These are phyloP conservation scores for Halenospora varia DNA, from an alignment of 495 filamentous ascomycete genomes.

Conservation along the genomic window DNA sequence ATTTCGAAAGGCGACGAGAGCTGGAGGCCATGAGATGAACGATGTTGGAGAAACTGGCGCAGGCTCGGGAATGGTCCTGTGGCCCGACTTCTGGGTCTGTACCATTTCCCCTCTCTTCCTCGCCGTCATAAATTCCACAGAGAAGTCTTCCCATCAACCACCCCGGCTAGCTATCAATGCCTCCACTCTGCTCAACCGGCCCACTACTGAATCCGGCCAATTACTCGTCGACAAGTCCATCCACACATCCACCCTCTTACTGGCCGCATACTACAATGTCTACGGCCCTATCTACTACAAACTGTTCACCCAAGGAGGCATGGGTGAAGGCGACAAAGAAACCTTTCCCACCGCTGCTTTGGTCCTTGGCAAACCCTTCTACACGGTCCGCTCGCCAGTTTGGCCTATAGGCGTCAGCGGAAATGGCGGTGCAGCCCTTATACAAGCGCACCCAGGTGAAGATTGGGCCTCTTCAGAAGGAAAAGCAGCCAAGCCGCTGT, in stretches of 20 bases:
- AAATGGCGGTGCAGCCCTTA: constrained; percentile 43
- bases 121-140: too few relatives aligned
- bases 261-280: constrained; percentile 60
- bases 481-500: background rate
- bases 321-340: constrained; percentile 61
- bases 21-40: too few relatives aligned
- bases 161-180: constrained; percentile 45
- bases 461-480: constrained; percentile 28
- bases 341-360: constrained; percentile 54
- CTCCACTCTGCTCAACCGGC: constrained; percentile 33
- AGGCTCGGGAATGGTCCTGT: constrained; percentile 50
- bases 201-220: constrained; percentile 49
- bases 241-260: constrained; percentile 46
- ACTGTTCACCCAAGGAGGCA: constrained; percentile 49
- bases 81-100: constrained; percentile 59
- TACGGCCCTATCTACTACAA: constrained; percentile 58
- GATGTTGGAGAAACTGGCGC: too few relatives aligned
- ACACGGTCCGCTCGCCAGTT: constrained; percentile 42
- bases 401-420: constrained; percentile 35
- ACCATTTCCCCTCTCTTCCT: constrained; percentile 50
- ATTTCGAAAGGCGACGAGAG: too few relatives aligned
- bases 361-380: constrained; percentile 44
- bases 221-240: constrained; percentile 51
- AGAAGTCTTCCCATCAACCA: too few relatives aligned
- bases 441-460: constrained; percentile 41